Evolutionary conservation across 1,139 yeast species (phyloP).

Genomic region (Yarrowia galli): DNA sequence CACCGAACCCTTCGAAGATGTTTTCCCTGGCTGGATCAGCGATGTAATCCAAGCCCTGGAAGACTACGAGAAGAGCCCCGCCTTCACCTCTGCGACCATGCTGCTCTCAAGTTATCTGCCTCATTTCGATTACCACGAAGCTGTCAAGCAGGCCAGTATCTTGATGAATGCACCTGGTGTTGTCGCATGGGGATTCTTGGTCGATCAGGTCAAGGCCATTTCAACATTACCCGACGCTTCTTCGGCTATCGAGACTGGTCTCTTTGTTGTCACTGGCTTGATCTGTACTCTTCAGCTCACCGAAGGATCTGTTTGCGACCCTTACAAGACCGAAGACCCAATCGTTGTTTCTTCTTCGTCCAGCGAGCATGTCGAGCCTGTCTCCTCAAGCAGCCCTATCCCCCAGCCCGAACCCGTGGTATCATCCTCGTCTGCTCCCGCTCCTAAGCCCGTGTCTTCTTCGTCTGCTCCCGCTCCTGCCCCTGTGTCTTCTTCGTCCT

Average conservation of each 20-base stretch:
- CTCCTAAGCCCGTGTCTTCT: not conserved
- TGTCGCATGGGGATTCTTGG: not conserved
- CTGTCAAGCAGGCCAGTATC: not conserved
- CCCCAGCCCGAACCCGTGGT: no score
- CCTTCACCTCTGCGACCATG: not conserved
- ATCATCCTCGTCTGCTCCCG: not conserved
- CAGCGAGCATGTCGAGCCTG: not conserved
- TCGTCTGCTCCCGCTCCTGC: not conserved
- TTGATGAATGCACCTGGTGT: not conserved
- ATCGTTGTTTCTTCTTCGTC: not conserved
- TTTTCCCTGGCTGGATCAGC: constrained; percentile 3
- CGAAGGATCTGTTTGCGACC: not conserved
- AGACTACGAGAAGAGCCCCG: not conserved
- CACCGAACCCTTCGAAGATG: not conserved
- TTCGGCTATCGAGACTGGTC: not conserved
- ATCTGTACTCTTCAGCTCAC: constrained; percentile 2
- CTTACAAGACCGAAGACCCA: not conserved
- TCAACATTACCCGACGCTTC: not conserved
- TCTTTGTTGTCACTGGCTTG: not conserved
- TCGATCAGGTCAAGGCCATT: not conserved
- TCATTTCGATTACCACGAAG: not conserved
- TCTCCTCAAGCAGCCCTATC: not conserved
- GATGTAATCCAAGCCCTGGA: not conserved
- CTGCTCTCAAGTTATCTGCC: not conserved
- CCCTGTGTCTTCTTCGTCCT: not conserved